Base-by-base conservation (phyloP, 306 rosid species). In the Hippophae tibetana region DNA sequence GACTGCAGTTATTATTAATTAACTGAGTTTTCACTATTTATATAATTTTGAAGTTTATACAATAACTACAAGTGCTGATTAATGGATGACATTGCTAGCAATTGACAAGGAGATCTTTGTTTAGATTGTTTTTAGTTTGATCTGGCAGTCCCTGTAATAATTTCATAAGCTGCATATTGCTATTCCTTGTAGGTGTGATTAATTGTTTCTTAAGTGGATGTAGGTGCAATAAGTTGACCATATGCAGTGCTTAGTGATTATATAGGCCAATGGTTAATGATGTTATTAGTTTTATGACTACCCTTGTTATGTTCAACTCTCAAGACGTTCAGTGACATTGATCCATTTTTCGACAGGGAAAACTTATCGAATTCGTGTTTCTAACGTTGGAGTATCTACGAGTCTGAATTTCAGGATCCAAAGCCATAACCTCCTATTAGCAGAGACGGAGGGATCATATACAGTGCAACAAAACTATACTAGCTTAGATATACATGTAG, bases 401-500 rank as follows among this genome's bases (percentile, higher is more conserved):
- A 87, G 89, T 83, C 78, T 90, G 72, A 90, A 90, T 72, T 87
- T 90, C 81, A 79, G 96, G 79, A 90, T 90, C 79, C 97, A 87
- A 81, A 79, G 54, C 71, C 97, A 90, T 69, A 87, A 90, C 72
- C 79, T 90, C 58, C 97, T 90, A 79, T 78, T 90, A 67, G 96
- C 94, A 8, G 97, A 90, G 76, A 67, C 92, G 6, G 95, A 90
- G 63, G 97, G 97, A 47, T 87, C 96, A 14, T 90, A 90, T 69
- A 90, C 97, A 5, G 95, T 90, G 66, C 97, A 90, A 53, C 95
- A 87, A 60, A 87, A 90, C 64, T 87, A 90, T 66, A 87, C 96
- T 31, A 87, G 90, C 81, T 83, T 90, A 74, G 97, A 90, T 71
- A 85, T 90, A 72, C 97, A 90, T 46, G 95, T 87, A 7, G 97